Conservation (phyloP, 2,329 filamentous ascomycete genomes). For the Ophiocordyceps camponoti-floridani region DNA sequence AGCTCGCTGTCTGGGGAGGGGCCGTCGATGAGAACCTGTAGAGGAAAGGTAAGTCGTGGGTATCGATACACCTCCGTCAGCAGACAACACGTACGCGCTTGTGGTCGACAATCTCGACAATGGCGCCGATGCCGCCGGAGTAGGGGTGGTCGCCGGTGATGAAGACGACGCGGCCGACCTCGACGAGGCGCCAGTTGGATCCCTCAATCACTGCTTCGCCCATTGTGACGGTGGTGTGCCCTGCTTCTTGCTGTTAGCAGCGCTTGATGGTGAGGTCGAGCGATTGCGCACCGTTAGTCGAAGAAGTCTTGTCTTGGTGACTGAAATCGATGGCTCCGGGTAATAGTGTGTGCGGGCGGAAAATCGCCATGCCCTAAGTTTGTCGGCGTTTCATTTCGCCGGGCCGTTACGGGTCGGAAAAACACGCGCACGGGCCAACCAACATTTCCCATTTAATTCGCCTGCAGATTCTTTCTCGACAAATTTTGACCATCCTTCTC, state of each 20-base stretch:
- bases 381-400: slow-evolving; percentile 13
- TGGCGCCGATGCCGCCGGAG: slow-evolving; percentile 73
- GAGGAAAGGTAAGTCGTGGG: neutral
- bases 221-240: slow-evolving; percentile 51
- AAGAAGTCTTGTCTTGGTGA: slow-evolving; percentile 18
- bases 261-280: slow-evolving; percentile 7
- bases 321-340: slow-evolving; percentile 20
- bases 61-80: slow-evolving; percentile 14
- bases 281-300: slow-evolving; percentile 15
- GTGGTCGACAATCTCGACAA: slow-evolving; percentile 99
- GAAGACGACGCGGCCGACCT: slow-evolving; percentile 94
- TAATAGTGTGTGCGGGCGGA: slow-evolving; percentile 20
- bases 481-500: neutral
- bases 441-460: neutral
- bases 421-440: neutral
- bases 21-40: slow-evolving; percentile 87
- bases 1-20: slow-evolving; percentile 66
- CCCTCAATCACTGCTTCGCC: slow-evolving; percentile 67
- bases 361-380: slow-evolving; percentile 23
- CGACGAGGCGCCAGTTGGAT: slow-evolving; percentile 86
- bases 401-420: neutral
- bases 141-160: slow-evolving; percentile 64
- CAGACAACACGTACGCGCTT: slow-evolving; percentile 64
- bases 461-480: neutral
- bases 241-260: slow-evolving; percentile 22